phyloP scores from a whole-genome alignment of 768 basidiomycete species.

The Kondoa malvinella region DNA sequence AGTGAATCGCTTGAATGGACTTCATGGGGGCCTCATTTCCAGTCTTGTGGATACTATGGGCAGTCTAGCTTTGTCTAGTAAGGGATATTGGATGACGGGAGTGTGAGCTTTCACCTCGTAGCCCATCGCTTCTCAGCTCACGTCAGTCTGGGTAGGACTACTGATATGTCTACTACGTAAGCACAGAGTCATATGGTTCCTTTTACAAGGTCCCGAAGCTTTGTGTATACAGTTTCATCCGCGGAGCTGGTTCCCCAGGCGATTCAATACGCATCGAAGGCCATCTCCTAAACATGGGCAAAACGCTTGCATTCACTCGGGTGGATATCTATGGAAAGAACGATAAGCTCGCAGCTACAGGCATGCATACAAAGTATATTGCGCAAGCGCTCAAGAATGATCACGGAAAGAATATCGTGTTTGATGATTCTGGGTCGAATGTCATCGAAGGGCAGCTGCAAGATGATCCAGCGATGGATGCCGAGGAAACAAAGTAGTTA shows the following conservation, averaged over 20 bases:
- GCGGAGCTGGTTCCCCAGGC: not conserved
- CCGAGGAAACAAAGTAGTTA: conserved; percentile 35
- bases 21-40: not conserved
- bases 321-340: conserved; percentile 2
- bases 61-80: not conserved
- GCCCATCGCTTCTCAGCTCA: not conserved
- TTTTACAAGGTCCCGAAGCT: no score
- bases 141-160: not conserved
- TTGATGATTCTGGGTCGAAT: not conserved
- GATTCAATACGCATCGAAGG: not conserved
- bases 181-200: no score
- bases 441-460: not conserved
- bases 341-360: not conserved
- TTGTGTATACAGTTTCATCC: not conserved
- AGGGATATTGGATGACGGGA: not conserved
- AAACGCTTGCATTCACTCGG: conserved; percentile 6
- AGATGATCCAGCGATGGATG: not conserved
- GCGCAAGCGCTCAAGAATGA: not conserved
- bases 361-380: conserved; percentile 7
- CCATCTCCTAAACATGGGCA: not conserved
- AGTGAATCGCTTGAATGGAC: not conserved
- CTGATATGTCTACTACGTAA: not conserved
- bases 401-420: not conserved
- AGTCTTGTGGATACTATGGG: not conserved
- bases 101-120: not conserved